Percentiles rank a stretch among this genome's conserved stretches.
Conservation (phyloP, 1,139 yeast genomes). For the Pichia sp. region DNA sequence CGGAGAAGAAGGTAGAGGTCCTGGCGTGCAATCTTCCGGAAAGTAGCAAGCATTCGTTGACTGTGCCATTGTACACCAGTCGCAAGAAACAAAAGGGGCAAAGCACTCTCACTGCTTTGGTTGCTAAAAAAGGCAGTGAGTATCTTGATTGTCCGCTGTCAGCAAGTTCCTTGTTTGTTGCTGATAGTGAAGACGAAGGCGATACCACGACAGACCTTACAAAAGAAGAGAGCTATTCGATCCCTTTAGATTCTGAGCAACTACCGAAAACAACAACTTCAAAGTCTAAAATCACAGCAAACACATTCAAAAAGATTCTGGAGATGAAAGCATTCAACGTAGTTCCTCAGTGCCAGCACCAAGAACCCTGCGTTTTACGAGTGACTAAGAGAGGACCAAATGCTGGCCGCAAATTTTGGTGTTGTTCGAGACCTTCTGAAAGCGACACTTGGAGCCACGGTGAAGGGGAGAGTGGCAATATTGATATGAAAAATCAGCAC, state of each 20-base stretch:
- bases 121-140: slow-evolving; percentile 18
- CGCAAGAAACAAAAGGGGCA: slow-evolving; percentile 17
- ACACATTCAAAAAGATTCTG: slow-evolving; percentile 19
- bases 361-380: slow-evolving; percentile 44
- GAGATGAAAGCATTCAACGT: slow-evolving; percentile 10
- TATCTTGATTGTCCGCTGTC: neutral
- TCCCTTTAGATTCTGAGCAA: too few relatives aligned
- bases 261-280: neutral
- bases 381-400: slow-evolving; percentile 46
- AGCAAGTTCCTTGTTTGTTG: slow-evolving; percentile 18
- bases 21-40: neutral
- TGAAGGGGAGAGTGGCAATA: neutral
- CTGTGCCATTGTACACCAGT: slow-evolving; percentile 21
- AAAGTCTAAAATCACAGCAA: slow-evolving; percentile 10
- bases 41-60: neutral
- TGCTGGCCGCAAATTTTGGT: slow-evolving; percentile 57
- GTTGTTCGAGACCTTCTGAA: slow-evolving; percentile 40
- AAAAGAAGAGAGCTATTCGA: too few relatives aligned
- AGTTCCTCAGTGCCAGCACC: slow-evolving; percentile 49
- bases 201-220: neutral
- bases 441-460: slow-evolving; percentile 22
- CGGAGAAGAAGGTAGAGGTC: neutral
- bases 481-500: neutral
- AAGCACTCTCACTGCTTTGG: slow-evolving; percentile 19
- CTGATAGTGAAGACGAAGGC: slow-evolving; percentile 18